A percentile compares a stretch with the other conserved stretches of the same genome.
These are phyloP conservation scores for Crithidia thermophila DNA, from an alignment of 208 protist genomes.

Conservation along the genomic window DNA sequence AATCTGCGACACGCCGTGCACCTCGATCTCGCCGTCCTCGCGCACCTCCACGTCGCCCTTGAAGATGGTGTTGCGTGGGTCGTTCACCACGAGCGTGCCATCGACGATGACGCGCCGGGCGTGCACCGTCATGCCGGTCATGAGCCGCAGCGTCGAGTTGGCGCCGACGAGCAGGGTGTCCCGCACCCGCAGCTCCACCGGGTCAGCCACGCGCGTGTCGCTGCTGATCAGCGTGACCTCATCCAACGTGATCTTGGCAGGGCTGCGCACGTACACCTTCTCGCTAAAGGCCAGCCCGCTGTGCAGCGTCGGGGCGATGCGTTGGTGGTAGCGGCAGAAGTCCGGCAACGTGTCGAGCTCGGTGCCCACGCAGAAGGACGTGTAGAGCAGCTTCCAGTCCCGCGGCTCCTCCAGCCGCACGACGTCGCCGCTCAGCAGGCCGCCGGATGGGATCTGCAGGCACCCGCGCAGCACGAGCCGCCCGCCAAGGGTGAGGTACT, in stretches of 20 bases:
- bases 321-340: constrained; percentile 20
- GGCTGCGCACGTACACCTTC: constrained; percentile 42
- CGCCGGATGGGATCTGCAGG: constrained; percentile 44
- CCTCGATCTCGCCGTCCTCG: constrained; percentile 30
- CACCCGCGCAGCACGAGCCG: constrained; percentile 54
- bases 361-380: constrained; percentile 15
- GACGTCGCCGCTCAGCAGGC: constrained; percentile 40
- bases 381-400: constrained; percentile 36
- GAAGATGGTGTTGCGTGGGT: constrained; percentile 22
- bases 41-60: constrained; percentile 35
- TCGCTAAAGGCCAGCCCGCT: constrained; percentile 44
- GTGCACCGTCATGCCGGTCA: constrained; percentile 13
- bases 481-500: constrained; percentile 50
- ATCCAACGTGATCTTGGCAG: constrained; percentile 38
- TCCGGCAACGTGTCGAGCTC: constrained; percentile 15
- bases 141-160: constrained; percentile 17
- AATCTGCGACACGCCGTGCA: constrained; percentile 20
- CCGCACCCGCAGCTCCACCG: constrained; percentile 16
- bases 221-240: constrained; percentile 39
- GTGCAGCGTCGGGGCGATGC: constrained; percentile 5
- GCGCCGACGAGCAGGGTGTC: constrained; percentile 18
- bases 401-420: constrained; percentile 28
- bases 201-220: constrained; percentile 30
- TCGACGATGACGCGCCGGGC: constrained; percentile 22
- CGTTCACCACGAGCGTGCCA: constrained; percentile 25